Evolutionary conservation across 345 rosid species (phyloP).

Genomic region (Camelina neglecta): DNA sequence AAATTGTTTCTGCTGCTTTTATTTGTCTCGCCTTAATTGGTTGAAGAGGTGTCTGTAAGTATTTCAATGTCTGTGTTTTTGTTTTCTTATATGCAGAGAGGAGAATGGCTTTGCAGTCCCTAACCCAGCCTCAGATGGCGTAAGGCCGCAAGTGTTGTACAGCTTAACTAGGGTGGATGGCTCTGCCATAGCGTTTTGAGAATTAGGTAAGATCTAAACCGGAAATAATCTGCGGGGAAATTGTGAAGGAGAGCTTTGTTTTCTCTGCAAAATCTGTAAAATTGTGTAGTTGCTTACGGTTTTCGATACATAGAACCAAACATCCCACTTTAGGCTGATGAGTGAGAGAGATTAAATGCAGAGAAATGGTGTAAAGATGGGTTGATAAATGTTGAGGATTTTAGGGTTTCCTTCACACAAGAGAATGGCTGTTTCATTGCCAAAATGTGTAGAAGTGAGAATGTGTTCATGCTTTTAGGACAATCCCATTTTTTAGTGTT

Average conservation of each 20-base stretch:
- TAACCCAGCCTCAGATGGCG: slow-evolving; percentile 25
- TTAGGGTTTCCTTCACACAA: slow-evolving; percentile 49
- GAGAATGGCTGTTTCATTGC: slow-evolving; percentile 46
- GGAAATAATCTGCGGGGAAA: slow-evolving; percentile 48
- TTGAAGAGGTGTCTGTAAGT: neutral
- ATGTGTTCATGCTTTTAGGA: slow-evolving; percentile 51
- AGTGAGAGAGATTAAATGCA: slow-evolving; percentile 38
- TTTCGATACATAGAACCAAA: slow-evolving; percentile 55
- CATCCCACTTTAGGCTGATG: slow-evolving; percentile 45
- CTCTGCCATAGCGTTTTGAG: slow-evolving; percentile 46
- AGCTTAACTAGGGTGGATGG: slow-evolving; percentile 39
- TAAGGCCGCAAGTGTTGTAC: slow-evolving; percentile 37
- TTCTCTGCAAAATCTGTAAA: slow-evolving; percentile 64
- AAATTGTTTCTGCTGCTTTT: neutral
- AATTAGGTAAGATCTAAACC: slow-evolving; percentile 44
- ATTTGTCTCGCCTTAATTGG: neutral
- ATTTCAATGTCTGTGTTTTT: neutral
- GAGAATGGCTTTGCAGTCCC: slow-evolving; percentile 36
- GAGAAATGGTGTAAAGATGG: slow-evolving; percentile 59
- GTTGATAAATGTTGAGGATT: slow-evolving; percentile 48
- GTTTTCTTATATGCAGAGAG: slow-evolving; percentile 31
- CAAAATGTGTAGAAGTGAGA: slow-evolving; percentile 54
- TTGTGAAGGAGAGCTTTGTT: slow-evolving; percentile 45
- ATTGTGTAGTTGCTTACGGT: slow-evolving; percentile 66
- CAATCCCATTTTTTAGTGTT: slow-evolving; percentile 44